These are phyloP conservation scores for Calycina herbarum DNA, from an alignment of 2,329 filamentous ascomycete genomes.

Conservation along the genomic window DNA sequence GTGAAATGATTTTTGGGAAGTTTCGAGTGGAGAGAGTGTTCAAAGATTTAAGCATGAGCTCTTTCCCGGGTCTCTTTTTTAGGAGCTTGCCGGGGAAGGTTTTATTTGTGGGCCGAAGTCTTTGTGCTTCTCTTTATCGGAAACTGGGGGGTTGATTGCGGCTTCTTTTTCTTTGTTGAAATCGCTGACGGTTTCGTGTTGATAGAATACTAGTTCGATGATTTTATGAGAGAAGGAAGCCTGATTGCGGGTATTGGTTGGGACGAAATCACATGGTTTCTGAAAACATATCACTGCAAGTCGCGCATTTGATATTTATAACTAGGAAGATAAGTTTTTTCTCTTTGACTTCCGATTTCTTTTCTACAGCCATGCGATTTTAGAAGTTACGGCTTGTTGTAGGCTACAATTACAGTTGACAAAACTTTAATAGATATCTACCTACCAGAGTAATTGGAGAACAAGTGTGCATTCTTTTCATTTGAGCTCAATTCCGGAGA, in stretches of 20 bases:
- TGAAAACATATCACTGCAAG: no score
- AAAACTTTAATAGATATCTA: neutral
- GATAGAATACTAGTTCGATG: neutral
- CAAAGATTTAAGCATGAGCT: neutral
- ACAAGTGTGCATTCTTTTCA: neutral
- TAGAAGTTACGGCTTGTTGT: neutral
- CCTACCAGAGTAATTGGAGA: no score
- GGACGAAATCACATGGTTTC: neutral
- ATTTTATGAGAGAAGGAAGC: neutral
- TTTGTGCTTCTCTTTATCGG: neutral
- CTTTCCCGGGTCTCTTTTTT: neutral
- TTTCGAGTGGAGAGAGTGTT: neutral
- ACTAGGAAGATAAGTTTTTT: no score
- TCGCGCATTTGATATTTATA: no score
- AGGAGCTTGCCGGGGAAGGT: neutral
- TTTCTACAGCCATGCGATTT: neutral
- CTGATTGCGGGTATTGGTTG: neutral
- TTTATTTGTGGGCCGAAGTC: neutral
- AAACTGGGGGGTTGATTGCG: neutral
- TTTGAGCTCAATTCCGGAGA: neutral
- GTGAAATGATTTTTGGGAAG: no score
- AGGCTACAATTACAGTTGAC: neutral
- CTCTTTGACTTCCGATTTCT: neutral
- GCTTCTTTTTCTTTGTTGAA: neutral
- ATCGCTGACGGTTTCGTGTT: neutral